phyloP scores from a whole-genome alignment of 2,329 filamentous ascomycete species.

The Hymenoscyphus linearis region DNA sequence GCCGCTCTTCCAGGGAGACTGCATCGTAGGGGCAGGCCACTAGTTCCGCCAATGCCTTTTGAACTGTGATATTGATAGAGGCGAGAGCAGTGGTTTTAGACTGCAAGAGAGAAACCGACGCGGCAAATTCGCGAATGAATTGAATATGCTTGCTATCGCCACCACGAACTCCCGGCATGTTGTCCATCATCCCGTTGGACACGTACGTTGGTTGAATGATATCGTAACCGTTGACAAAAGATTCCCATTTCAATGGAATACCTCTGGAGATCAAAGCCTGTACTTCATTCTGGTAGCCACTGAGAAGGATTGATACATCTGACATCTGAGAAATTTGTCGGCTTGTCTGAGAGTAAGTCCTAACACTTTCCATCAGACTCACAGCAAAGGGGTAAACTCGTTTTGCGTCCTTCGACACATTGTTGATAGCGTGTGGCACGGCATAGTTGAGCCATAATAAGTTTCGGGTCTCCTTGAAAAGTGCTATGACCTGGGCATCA shows the following conservation, averaged over 20 bases:
- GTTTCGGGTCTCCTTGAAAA: slow-evolving; percentile 98
- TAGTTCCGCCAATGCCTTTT: slow-evolving; percentile 78
- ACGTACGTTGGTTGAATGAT: slow-evolving; percentile 62
- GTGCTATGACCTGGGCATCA: slow-evolving; percentile 89
- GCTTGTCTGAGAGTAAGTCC: slow-evolving; percentile 83
- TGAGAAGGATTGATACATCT: slow-evolving; percentile 80
- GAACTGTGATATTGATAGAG: slow-evolving; percentile 72
- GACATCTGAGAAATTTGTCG: slow-evolving; percentile 80
- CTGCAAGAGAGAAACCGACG: slow-evolving; percentile 81
- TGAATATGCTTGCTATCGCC: slow-evolving; percentile 91
- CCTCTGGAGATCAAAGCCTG: slow-evolving; percentile 80
- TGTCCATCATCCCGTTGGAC: slow-evolving; percentile 54
- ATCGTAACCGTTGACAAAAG: slow-evolving; percentile 95
- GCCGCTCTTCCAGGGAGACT: slow-evolving; percentile 69
- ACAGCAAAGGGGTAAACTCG: slow-evolving; percentile 97
- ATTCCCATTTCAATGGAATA: slow-evolving; percentile 90
- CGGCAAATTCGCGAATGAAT: slow-evolving; percentile 90
- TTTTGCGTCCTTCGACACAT: slow-evolving; percentile 97
- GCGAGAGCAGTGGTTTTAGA: slow-evolving; percentile 75
- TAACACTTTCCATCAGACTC: slow-evolving; percentile 97
- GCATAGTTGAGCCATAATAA: slow-evolving; percentile 91
- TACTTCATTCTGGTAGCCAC: slow-evolving; percentile 87
- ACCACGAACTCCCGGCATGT: slow-evolving; percentile 46
- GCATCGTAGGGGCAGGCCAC: slow-evolving; percentile 78
- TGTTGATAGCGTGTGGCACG: slow-evolving; percentile 90